A percentile compares a stretch with the other conserved stretches of the same genome.
Evolutionary conservation across 108 stramenopile genomes (phyloP).

Genomic region (Phaeodactylum tricornutum): DNA sequence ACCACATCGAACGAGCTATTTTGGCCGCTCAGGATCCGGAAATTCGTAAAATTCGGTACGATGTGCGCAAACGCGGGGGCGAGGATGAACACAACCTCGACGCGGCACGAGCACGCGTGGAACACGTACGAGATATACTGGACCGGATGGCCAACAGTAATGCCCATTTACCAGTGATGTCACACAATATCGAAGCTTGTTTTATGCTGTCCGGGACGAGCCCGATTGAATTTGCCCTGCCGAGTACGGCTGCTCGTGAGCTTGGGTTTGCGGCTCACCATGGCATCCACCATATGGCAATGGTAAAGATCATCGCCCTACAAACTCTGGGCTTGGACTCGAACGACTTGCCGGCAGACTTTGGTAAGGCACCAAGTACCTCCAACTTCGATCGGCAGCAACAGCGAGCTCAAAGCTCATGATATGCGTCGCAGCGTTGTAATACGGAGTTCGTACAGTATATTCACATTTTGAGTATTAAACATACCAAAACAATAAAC

Average conservation of each 20-base stretch:
- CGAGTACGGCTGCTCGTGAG: constrained; percentile 68
- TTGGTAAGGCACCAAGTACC: constrained; percentile 81
- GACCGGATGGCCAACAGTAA: constrained; percentile 8
- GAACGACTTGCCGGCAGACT: constrained; percentile 43
- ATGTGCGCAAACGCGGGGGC: constrained; percentile 62
- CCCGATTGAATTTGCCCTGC: constrained; percentile 38
- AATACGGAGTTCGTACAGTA: too few species aligned
- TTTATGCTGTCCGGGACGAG: constrained; percentile 69
- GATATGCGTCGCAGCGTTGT: too few species aligned
- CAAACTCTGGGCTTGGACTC: constrained; percentile 29
- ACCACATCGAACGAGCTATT: constrained; percentile 69
- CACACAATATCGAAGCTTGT: constrained; percentile 34
- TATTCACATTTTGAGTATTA: too few species aligned
- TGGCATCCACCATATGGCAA: constrained; percentile 88
- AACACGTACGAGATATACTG: constrained; percentile 26
- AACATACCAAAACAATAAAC: too few species aligned
- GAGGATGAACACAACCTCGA: constrained; percentile 54
- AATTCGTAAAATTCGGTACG: constrained; percentile 42
- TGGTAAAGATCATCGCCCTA: constrained; percentile 76
- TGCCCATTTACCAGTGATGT: too few species aligned
- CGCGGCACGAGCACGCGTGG: constrained; percentile 47
- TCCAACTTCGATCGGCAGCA: constrained; percentile 30
- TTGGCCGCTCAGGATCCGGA: constrained; percentile 13
- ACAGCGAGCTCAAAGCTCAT: not conserved
- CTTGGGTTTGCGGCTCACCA: constrained; percentile 88